Evolutionary conservation across 1,284 basidiomycete genomes (phyloP).

Genomic region (Moniliophthora roreri): DNA sequence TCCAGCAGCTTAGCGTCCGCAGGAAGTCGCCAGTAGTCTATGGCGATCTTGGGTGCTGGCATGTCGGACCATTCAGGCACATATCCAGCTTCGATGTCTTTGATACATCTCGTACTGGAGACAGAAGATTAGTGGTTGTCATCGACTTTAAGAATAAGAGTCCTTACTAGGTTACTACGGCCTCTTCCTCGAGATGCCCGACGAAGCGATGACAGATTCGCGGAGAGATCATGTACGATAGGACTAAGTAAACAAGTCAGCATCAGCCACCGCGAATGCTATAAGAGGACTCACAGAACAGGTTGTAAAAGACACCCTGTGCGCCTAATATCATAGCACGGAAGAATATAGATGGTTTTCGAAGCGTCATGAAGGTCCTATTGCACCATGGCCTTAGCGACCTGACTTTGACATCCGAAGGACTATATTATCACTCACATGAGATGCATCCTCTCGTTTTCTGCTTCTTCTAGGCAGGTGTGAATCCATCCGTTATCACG

Average conservation of each 20-base stretch:
- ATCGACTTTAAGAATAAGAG: conserved; percentile 15
- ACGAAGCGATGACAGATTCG: conserved; percentile 91
- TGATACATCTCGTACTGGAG: conserved; percentile 74
- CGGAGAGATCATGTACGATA: conserved; percentile 84
- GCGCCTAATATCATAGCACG: conserved; percentile 81
- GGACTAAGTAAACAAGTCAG: conserved; percentile 43
- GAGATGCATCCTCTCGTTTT: conserved; percentile 94
- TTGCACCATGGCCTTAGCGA: conserved; percentile 14
- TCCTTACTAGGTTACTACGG: conserved; percentile 81
- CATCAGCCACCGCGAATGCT: no score
- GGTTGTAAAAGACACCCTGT: conserved; percentile 90
- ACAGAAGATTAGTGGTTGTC: not conserved
- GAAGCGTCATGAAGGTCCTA: conserved; percentile 88
- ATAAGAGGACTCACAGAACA: conserved; percentile 85
- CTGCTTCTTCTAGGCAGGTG: conserved; percentile 89
- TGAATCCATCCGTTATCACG: conserved; percentile 87
- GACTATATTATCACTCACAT: conserved; percentile 49
- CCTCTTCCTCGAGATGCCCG: conserved; percentile 91
- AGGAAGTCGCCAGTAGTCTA: conserved; percentile 89
- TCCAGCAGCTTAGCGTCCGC: conserved; percentile 80
- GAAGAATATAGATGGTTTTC: conserved; percentile 78
- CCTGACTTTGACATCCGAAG: not conserved
- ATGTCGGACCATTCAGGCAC: conserved; percentile 80
- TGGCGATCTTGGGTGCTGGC: conserved; percentile 87
- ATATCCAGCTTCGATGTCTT: conserved; percentile 82